These are phyloP conservation scores for Pseudophaeomoniella oleicola DNA, from an alignment of 2,329 filamentous ascomycete species.

Conservation along the genomic window DNA sequence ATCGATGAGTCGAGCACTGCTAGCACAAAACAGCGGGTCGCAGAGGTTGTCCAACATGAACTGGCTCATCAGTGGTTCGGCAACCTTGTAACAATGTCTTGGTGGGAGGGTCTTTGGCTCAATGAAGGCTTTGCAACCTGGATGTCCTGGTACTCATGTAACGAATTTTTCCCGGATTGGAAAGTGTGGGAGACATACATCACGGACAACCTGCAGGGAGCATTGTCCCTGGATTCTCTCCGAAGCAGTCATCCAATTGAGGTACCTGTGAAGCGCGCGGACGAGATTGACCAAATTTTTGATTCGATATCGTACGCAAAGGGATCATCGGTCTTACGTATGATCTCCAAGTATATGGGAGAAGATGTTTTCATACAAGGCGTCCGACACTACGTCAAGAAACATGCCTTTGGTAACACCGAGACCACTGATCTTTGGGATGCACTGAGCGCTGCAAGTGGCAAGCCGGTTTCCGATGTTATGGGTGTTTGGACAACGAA, in stretches of 20 bases:
- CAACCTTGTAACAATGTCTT: slow-evolving; percentile 93
- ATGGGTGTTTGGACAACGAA: slow-evolving; percentile 98
- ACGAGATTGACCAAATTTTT: slow-evolving; percentile 97
- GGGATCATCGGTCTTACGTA: slow-evolving; percentile 86
- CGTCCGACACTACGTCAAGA: slow-evolving; percentile 79
- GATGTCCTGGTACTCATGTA: slow-evolving; percentile 91
- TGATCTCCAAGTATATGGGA: slow-evolving; percentile 91
- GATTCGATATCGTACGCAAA: slow-evolving; percentile 97
- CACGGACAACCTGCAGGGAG: slow-evolving; percentile 78
- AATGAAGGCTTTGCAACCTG: slow-evolving; percentile 84
- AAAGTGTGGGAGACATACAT: slow-evolving; percentile 96
- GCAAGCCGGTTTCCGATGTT: slow-evolving; percentile 76
- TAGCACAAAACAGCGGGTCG: slow-evolving; percentile 75
- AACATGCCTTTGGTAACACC: slow-evolving; percentile 93
- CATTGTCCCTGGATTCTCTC: slow-evolving; percentile 74
- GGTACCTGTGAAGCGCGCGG: slow-evolving; percentile 85
- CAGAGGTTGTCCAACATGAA: slow-evolving; percentile 90
- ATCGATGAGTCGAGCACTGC: slow-evolving; percentile 83
- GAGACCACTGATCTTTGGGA: slow-evolving; percentile 83
- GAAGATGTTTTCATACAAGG: slow-evolving; percentile 89
- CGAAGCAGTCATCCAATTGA: slow-evolving; percentile 94
- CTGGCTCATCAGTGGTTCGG: slow-evolving; percentile 96
- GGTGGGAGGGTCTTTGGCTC: slow-evolving; percentile 92
- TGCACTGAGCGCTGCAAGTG: slow-evolving; percentile 72
- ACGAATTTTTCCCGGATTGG: slow-evolving; percentile 94